These are phyloP conservation scores for Exophiala dermatitidis DNA, from an alignment of 2,329 filamentous ascomycete genomes.

Conservation along the genomic window DNA sequence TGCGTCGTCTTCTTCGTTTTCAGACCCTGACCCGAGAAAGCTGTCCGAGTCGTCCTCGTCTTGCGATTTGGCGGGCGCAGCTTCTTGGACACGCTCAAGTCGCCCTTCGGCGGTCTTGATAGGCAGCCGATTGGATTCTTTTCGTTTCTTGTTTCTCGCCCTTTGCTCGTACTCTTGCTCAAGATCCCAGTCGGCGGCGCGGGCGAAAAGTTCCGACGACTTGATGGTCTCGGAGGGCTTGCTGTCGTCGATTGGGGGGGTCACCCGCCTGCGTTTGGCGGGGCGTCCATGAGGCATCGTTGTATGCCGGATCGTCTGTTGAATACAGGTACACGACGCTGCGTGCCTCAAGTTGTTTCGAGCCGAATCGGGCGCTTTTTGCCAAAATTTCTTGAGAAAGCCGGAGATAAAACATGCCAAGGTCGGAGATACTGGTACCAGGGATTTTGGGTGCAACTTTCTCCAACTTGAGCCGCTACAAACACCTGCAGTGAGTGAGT, in stretches of 20 bases:
- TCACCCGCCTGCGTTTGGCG: slow-evolving; percentile 46
- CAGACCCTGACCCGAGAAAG: slow-evolving; percentile 55
- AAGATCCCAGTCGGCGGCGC: slow-evolving; percentile 76
- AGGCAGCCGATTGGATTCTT: slow-evolving; percentile 68
- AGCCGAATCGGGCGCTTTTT: background rate
- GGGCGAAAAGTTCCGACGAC: slow-evolving; percentile 57
- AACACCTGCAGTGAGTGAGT: no score
- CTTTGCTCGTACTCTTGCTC: slow-evolving; percentile 85
- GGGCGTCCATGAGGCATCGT: slow-evolving; percentile 42
- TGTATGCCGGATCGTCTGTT: slow-evolving; percentile 38
- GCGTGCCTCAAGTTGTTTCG: background rate
- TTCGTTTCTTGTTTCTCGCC: slow-evolving; percentile 69
- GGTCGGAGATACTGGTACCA: background rate
- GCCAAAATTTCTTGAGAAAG: background rate
- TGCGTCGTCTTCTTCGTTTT: slow-evolving; percentile 48
- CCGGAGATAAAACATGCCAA: background rate
- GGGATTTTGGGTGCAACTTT: no score
- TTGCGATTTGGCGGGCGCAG: slow-evolving; percentile 25
- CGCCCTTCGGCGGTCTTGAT: slow-evolving; percentile 78
- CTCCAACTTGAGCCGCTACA: background rate
- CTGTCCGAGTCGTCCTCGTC: slow-evolving; percentile 52
- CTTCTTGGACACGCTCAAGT: slow-evolving; percentile 52
- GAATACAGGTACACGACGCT: slow-evolving; percentile 27
- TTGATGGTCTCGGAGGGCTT: slow-evolving; percentile 29
- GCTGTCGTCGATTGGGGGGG: slow-evolving; percentile 39